Conservation (phyloP, 2,329 filamentous ascomycete species). For the Fusarium duplospermum region DNA sequence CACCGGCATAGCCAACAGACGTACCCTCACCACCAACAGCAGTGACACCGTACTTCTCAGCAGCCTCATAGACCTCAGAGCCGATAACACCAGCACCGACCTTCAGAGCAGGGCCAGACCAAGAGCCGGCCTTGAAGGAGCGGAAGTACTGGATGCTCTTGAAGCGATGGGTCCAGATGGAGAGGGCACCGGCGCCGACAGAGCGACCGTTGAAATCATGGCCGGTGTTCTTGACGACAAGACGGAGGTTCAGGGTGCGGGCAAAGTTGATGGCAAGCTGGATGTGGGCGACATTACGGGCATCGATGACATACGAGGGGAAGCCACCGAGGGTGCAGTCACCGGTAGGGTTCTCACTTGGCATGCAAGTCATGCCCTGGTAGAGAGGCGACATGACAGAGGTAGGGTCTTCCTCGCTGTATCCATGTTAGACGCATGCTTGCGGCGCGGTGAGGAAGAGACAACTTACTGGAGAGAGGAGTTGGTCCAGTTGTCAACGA, state of each 20-base stretch:
- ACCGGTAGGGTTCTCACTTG: constrained; percentile 28
- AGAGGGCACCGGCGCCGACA: constrained; percentile 67
- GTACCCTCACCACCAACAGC: constrained; percentile 65
- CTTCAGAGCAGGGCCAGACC: constrained; percentile 63
- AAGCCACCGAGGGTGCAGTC: constrained; percentile 56
- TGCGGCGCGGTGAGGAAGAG: background rate
- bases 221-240: constrained; percentile 61
- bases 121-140: constrained; percentile 31
- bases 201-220: constrained; percentile 64
- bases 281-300: constrained; percentile 56
- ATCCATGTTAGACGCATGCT: background rate
- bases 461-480: constrained; percentile 36
- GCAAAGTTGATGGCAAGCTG: constrained; percentile 61
- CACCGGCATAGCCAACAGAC: constrained; percentile 36
- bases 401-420: constrained; percentile 51
- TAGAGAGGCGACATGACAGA: constrained; percentile 56
- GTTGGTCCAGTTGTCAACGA: constrained; percentile 45
- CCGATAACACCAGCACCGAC: constrained; percentile 67
- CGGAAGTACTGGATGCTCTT: constrained; percentile 52
- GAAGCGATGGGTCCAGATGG: constrained; percentile 68
- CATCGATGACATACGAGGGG: constrained; percentile 57
- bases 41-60: constrained; percentile 58
- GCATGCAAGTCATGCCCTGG: constrained; percentile 53
- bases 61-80: constrained; percentile 63
- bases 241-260: constrained; percentile 55